A percentile compares a stretch with the other conserved stretches of the same genome.
Conservation (phyloP, 106 monocot species). For the Platanthera guangdongensis region DNA sequence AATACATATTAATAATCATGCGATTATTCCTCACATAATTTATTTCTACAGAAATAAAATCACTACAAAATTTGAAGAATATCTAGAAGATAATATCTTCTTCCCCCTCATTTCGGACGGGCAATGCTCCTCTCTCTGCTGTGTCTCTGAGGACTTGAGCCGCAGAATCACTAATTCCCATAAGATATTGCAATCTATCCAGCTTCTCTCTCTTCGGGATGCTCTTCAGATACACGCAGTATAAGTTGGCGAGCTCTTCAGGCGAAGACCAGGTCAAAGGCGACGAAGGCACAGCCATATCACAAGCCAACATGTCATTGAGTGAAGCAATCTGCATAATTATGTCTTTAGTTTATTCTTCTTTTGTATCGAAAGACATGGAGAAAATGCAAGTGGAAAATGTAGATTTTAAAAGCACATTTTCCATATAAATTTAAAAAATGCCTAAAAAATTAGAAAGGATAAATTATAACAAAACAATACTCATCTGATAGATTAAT, state of each 20-base stretch:
- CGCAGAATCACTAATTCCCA: constrained; percentile 59
- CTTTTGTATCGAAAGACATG: not conserved
- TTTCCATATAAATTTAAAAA: not conserved
- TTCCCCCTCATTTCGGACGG: constrained; percentile 60
- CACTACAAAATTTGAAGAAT: not conserved
- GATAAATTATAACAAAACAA: not conserved
- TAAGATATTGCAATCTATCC: constrained; percentile 66
- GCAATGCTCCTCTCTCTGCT: constrained; percentile 53
- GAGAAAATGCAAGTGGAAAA: not conserved
- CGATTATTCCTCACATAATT: not conserved
- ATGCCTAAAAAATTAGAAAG: not conserved
- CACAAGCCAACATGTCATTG: constrained; percentile 77
- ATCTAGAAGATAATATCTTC: constrained; percentile 82
- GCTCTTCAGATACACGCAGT: constrained; percentile 74
- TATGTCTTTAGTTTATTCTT: not conserved
- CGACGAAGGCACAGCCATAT: constrained; percentile 58
- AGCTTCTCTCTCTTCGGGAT: constrained; percentile 78
- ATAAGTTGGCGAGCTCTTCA: constrained; percentile 73
- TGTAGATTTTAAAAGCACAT: not conserved
- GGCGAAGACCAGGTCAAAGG: constrained; percentile 68
- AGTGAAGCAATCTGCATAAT: constrained; percentile 53
- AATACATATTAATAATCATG: not conserved
- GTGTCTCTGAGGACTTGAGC: constrained; percentile 50
- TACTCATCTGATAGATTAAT: not conserved
- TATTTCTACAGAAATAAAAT: constrained; percentile 21